A percentile compares a stretch with the other conserved stretches of the same genome.
Conservation (phyloP, 2,329 filamentous ascomycete genomes). For the Xylaria sp. region DNA sequence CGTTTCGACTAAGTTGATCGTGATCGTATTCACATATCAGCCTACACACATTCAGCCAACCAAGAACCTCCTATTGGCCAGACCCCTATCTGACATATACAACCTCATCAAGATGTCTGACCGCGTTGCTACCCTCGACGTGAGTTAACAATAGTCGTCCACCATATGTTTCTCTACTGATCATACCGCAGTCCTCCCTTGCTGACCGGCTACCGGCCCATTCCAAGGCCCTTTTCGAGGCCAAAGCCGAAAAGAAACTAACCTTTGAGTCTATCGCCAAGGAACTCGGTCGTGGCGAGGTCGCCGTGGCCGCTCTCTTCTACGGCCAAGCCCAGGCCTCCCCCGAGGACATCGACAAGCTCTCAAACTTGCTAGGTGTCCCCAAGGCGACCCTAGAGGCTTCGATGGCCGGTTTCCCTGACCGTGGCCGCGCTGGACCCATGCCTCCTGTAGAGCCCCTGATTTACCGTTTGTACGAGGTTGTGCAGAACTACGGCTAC, state of each 20-base stretch:
- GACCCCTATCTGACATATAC: neutral
- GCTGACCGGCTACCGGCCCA: slow-evolving; percentile 72
- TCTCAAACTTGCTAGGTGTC: slow-evolving; percentile 70
- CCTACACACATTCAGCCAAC: neutral
- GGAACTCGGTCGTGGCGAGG: slow-evolving; percentile 77
- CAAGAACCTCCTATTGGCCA: neutral
- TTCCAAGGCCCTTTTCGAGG: slow-evolving; percentile 76
- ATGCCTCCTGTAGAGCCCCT: slow-evolving; percentile 86
- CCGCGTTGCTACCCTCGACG: slow-evolving; percentile 40
- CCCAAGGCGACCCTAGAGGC: slow-evolving; percentile 60
- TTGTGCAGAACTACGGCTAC: slow-evolving; percentile 96
- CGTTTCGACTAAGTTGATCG: too few relatives aligned
- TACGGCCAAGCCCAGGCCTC: slow-evolving; percentile 84
- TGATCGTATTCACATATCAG: neutral
- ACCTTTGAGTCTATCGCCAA: slow-evolving; percentile 80
- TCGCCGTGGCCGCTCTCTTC: slow-evolving; percentile 86
- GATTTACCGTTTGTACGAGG: slow-evolving; percentile 91
- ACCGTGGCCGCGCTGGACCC: slow-evolving; percentile 77
- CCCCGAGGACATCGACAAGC: slow-evolving; percentile 67
- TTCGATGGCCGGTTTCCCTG: slow-evolving; percentile 75
- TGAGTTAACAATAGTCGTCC: slow-evolving; percentile 22
- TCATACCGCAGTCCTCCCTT: slow-evolving; percentile 61
- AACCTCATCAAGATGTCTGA: slow-evolving; percentile 34
- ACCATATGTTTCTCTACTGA: slow-evolving; percentile 7
- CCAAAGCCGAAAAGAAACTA: slow-evolving; percentile 76